Evolutionary conservation across 768 basidiomycete genomes (phyloP).

Genomic region (Leccinum ochraceum): DNA sequence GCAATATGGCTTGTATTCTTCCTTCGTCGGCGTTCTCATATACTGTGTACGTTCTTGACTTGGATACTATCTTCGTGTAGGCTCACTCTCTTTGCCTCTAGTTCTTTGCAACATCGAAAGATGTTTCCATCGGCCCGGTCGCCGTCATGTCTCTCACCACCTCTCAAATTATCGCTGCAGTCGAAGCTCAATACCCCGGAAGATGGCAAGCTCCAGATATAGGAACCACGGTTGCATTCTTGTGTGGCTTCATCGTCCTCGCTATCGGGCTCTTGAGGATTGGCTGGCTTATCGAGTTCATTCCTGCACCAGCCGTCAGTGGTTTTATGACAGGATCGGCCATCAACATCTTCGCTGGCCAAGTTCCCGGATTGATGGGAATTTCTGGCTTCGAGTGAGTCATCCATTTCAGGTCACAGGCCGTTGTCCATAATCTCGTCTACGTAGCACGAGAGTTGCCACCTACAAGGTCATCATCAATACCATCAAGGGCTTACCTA

Average conservation of each 20-base stretch:
- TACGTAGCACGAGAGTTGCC: slow-evolving; percentile 73
- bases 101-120: slow-evolving; percentile 97
- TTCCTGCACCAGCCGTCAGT: slow-evolving; percentile 80
- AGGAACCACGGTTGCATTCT: slow-evolving; percentile 80
- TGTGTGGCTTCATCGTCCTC: slow-evolving; percentile 90
- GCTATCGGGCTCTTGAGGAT: slow-evolving; percentile 86
- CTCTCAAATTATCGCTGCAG: slow-evolving; percentile 73
- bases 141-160: slow-evolving; percentile 96
- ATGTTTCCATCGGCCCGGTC: slow-evolving; percentile 99
- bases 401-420: background rate
- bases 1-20: slow-evolving; percentile 93
- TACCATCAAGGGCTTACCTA: slow-evolving; percentile 79
- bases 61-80: too few relatives aligned
- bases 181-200: slow-evolving; percentile 54
- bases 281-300: slow-evolving; percentile 96
- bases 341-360: slow-evolving; percentile 84
- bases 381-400: slow-evolving; percentile 80
- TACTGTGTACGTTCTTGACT: slow-evolving; percentile 64
- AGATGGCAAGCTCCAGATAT: slow-evolving; percentile 71
- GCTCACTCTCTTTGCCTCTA: slow-evolving; percentile 28
- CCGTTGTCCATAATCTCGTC: slow-evolving; percentile 3
- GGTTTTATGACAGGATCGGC: slow-evolving; percentile 99
- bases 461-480: slow-evolving; percentile 92
- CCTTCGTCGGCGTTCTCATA: slow-evolving; percentile 82
- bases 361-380: slow-evolving; percentile 89